Conservation (phyloP, 148 eudicot species). For the Hydrangea macrophylla region DNA sequence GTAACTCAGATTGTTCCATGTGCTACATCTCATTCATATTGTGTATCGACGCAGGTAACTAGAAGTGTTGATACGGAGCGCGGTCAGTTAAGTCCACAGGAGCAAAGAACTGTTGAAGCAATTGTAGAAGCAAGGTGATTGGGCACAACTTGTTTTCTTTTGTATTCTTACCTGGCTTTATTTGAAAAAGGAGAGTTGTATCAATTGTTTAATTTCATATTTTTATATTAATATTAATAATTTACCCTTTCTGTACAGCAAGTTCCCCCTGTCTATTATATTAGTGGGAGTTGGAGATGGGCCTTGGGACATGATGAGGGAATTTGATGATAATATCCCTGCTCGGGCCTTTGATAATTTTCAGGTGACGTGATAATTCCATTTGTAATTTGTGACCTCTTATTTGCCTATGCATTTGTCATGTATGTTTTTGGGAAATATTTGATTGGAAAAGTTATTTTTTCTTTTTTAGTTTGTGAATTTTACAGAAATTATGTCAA, state of each 20-base stretch:
- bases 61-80: conserved; percentile 86
- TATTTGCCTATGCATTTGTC: not conserved
- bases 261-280: conserved; percentile 85
- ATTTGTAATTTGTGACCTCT: not conserved
- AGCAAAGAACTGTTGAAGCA: conserved; percentile 79
- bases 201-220: too few relatives aligned
- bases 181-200: too few relatives aligned
- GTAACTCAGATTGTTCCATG: not conserved
- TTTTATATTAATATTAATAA: conserved; percentile 17
- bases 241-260: conserved; percentile 43
- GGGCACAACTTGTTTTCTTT: not conserved
- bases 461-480: conserved; percentile 70
- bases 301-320: conserved; percentile 98
- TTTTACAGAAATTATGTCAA: conserved; percentile 85
- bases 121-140: conserved; percentile 83
- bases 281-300: conserved; percentile 99
- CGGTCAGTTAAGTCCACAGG: conserved; percentile 85
- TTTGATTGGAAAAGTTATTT: not conserved
- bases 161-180: too few relatives aligned
- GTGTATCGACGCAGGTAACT: conserved; percentile 59
- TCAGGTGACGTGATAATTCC: conserved; percentile 51
- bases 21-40: not conserved
- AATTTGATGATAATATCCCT: conserved; percentile 95
- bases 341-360: conserved; percentile 92
- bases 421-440: conserved; percentile 1